Evolutionary conservation across 2,329 filamentous ascomycete species (phyloP).

Genomic region (Trichoderma aggressivum): DNA sequence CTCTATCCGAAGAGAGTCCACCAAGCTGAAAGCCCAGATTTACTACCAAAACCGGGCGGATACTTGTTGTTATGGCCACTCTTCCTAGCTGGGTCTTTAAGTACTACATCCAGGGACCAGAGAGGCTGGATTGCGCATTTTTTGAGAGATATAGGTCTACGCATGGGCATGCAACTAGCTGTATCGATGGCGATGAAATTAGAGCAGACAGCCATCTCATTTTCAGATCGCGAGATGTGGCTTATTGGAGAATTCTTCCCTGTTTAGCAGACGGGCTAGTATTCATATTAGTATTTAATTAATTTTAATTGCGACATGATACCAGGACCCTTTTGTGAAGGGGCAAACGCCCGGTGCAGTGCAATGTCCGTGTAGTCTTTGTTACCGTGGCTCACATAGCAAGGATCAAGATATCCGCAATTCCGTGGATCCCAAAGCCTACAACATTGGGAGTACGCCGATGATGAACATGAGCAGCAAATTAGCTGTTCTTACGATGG

Average conservation of each 20-base stretch:
- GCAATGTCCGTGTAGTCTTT: not conserved
- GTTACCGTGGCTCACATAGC: not conserved
- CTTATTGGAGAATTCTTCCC: not conserved
- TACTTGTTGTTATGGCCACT: not conserved
- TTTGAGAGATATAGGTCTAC: not conserved
- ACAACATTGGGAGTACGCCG: not conserved
- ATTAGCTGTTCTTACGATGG: not conserved
- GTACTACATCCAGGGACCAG: not conserved
- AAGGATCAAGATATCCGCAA: not conserved
- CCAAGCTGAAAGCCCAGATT: not conserved
- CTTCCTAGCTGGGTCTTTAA: not conserved
- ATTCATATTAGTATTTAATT: not conserved
- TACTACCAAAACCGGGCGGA: not conserved
- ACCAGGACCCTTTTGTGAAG: not conserved
- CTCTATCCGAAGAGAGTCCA: not conserved
- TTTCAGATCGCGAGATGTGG: conserved; percentile 19
- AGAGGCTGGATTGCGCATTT: not conserved
- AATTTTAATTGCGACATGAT: not conserved
- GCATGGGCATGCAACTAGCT: conserved; percentile 24
- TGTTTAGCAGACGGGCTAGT: not conserved
- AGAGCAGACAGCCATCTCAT: conserved; percentile 20
- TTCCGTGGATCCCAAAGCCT: not conserved
- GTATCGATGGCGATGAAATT: conserved; percentile 23
- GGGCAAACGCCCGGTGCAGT: not conserved
- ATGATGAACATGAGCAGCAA: not conserved